Conservation (phyloP, 768 basidiomycete genomes). For the Royoungia palumana region DNA sequence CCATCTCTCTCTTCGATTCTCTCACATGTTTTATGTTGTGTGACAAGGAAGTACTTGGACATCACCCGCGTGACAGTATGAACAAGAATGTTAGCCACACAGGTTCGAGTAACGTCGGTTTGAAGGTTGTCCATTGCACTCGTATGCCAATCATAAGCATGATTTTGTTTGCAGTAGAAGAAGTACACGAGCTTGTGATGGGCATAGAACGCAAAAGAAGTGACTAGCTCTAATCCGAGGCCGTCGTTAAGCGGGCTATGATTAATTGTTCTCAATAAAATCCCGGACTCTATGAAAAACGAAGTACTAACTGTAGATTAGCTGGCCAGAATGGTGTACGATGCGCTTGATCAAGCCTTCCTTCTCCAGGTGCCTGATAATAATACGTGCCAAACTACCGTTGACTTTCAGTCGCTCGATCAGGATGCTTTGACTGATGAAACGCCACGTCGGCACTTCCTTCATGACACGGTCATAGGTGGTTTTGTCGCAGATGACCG, state of each 20-base stretch:
- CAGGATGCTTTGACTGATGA: slow-evolving; percentile 97
- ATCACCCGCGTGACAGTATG: background rate
- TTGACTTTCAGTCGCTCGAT: slow-evolving; percentile 98
- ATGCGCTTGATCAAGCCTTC: slow-evolving; percentile 94
- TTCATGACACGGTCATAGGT: slow-evolving; percentile 94
- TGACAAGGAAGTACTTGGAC: background rate
- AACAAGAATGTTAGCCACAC: background rate
- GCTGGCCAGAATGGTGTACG: slow-evolving; percentile 91
- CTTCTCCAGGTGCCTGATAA: slow-evolving; percentile 89
- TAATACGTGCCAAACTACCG: slow-evolving; percentile 87
- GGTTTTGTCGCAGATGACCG: slow-evolving; percentile 90
- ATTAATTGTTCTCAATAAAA: slow-evolving; percentile 4
- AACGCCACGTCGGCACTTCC: slow-evolving; percentile 98
- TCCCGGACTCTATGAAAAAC: background rate
- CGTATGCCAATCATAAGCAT: slow-evolving; percentile 25
- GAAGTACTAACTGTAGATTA: slow-evolving; percentile 85
- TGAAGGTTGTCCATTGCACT: background rate
- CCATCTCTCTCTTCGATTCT: background rate
- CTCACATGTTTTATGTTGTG: background rate
- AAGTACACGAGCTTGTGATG: slow-evolving; percentile 36
- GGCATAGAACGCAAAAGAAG: slow-evolving; percentile 22
- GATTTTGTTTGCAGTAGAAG: slow-evolving; percentile 28
- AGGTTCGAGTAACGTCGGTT: background rate
- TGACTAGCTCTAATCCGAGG: slow-evolving; percentile 35
- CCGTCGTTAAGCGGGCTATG: slow-evolving; percentile 43